Evolutionary conservation across 1,139 yeast species (phyloP).

Genomic region (Magnusiomyces tetraspermus): DNA sequence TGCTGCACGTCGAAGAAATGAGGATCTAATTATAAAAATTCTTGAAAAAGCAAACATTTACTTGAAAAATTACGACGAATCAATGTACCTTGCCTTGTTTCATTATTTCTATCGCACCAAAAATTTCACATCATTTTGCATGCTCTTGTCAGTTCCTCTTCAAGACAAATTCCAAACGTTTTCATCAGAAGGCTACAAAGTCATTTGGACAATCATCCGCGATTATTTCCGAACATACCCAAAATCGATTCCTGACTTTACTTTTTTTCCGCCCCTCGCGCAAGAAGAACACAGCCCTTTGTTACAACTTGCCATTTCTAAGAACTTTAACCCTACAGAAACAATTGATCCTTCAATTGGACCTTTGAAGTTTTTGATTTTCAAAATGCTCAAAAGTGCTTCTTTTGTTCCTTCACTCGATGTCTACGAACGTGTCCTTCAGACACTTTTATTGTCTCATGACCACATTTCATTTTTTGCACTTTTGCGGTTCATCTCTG

Average conservation of each 20-base stretch:
- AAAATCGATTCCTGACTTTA: background rate
- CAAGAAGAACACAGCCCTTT: background rate
- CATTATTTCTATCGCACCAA: conserved; percentile 20
- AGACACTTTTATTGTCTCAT: background rate
- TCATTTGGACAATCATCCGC: conserved; percentile 23
- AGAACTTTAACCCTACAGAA: background rate
- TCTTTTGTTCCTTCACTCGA: background rate
- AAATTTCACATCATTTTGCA: conserved; percentile 17
- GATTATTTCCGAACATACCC: conserved; percentile 18
- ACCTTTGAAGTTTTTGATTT: background rate
- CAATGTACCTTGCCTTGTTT: conserved; percentile 20
- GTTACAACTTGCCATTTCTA: background rate
- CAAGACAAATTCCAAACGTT: conserved; percentile 8
- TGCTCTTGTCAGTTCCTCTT: conserved; percentile 13
- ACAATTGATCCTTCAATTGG: background rate
- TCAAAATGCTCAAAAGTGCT: background rate
- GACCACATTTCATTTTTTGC: background rate
- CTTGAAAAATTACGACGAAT: conserved; percentile 15
- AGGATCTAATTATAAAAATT: conserved; percentile 17
- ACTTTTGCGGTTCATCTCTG: background rate
- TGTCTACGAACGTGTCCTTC: background rate
- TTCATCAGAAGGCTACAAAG: conserved; percentile 19
- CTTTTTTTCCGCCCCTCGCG: background rate
- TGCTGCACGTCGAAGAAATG: conserved; percentile 20
- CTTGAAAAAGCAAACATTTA: conserved; percentile 18